phyloP scores from a whole-genome alignment of 192 early-diverging fungal genomes.

The Podila verticillata region DNA sequence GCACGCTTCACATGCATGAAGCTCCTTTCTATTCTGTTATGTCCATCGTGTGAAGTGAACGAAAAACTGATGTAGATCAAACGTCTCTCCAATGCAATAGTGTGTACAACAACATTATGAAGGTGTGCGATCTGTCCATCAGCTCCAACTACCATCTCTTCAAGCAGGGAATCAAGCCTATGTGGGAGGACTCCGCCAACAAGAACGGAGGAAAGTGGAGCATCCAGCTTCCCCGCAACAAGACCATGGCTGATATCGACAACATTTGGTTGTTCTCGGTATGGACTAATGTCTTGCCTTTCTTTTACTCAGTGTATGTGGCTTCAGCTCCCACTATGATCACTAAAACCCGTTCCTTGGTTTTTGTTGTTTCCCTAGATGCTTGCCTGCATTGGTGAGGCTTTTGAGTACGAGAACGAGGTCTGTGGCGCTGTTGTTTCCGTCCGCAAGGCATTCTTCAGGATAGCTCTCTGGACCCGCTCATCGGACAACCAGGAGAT shows the following conservation, averaged over 20 bases:
- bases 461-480: constrained; percentile 89
- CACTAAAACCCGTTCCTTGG: not conserved
- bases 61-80: not conserved
- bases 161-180: constrained; percentile 90
- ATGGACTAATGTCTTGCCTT: not conserved
- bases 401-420: constrained; percentile 80
- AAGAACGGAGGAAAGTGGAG: constrained; percentile 93
- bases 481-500: constrained; percentile 62
- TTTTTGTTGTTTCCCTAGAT: constrained; percentile 60
- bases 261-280: constrained; percentile 88
- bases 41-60: too few species aligned
- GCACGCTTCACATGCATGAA: too few species aligned
- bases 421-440: constrained; percentile 95
- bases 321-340: not conserved
- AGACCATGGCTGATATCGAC: constrained; percentile 81
- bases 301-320: not conserved
- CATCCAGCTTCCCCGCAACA: constrained; percentile 74
- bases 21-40: too few species aligned
- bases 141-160: constrained; percentile 96
- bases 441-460: constrained; percentile 83
- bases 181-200: constrained; percentile 96
- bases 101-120: constrained; percentile 89
- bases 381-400: constrained; percentile 90
- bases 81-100: constrained; percentile 9
- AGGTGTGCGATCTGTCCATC: constrained; percentile 72